Conservation (phyloP, 768 basidiomycete species). For the Panaeolus papilionaceus region DNA sequence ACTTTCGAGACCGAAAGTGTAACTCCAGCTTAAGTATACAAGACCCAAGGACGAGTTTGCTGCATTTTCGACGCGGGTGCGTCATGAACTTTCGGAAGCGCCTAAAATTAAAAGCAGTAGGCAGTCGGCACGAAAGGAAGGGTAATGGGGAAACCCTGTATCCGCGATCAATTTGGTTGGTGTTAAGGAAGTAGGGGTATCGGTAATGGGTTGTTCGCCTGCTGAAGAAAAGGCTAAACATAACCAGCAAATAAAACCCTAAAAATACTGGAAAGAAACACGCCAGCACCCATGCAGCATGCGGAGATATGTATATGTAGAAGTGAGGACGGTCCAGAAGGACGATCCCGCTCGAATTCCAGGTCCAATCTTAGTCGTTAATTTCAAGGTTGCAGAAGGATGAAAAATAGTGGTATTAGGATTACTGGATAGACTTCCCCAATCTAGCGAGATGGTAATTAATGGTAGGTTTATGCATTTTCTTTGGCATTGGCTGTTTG, state of each 20-base stretch:
- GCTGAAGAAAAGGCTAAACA: background rate
- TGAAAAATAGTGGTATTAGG: constrained; percentile 14
- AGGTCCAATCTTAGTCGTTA: background rate
- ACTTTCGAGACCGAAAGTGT: background rate
- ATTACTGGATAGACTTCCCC: constrained; percentile 74
- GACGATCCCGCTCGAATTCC: background rate
- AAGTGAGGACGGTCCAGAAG: no score
- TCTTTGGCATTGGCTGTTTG: constrained; percentile 69
- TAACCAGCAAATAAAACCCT: background rate
- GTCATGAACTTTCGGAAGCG: background rate
- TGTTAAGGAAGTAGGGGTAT: background rate
- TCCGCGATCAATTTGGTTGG: background rate
- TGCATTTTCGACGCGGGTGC: background rate
- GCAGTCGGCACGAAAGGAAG: background rate
- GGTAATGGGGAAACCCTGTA: background rate
- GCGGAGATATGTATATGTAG: no score
- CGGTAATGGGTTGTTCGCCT: background rate
- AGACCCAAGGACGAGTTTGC: background rate
- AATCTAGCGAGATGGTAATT: constrained; percentile 90
- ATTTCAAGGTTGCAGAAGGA: background rate
- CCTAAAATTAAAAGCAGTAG: constrained; percentile 2
- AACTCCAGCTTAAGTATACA: background rate
- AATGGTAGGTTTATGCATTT: constrained; percentile 76
- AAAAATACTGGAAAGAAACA: background rate
- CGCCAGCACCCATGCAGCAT: background rate